These are phyloP conservation scores for Takashimella tepidaria DNA, from an alignment of 1,284 basidiomycete species.

Conservation along the genomic window DNA sequence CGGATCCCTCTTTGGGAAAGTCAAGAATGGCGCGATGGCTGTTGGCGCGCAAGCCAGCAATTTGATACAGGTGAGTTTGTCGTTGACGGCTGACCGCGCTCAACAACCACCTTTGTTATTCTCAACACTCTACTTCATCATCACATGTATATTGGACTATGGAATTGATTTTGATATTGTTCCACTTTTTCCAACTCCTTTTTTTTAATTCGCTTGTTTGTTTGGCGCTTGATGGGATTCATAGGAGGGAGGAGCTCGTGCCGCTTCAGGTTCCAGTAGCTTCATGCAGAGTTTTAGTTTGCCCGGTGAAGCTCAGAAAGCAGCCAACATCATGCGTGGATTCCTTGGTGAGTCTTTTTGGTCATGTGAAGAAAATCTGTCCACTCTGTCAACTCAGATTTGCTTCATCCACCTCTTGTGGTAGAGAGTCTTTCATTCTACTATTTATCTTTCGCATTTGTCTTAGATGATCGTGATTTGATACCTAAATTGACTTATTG, in stretches of 20 bases:
- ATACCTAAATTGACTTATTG: no score
- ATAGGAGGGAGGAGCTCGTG: constrained; percentile 35
- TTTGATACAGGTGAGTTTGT: constrained; percentile 32
- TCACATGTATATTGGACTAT: no score
- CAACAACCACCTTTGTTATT: background rate
- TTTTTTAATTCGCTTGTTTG: no score
- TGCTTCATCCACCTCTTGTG: no score
- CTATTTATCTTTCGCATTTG: background rate
- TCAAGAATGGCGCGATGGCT: constrained; percentile 15
- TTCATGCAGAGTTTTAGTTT: constrained; percentile 78
- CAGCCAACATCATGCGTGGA: constrained; percentile 80
- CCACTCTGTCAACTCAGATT: no score
- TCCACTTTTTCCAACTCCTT: no score
- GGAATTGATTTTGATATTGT: no score
- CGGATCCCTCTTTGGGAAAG: constrained; percentile 26
- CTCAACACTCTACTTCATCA: constrained; percentile 1
- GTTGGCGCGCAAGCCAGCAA: constrained; percentile 28
- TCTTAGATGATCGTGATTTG: background rate
- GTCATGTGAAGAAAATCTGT: no score
- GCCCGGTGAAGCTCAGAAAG: constrained; percentile 82
- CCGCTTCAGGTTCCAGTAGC: constrained; percentile 44
- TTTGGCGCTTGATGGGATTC: no score
- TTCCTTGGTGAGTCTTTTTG: constrained; percentile 68
- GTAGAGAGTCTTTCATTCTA: no score
- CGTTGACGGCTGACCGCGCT: constrained; percentile 4